These are phyloP conservation scores for Sechiopsis laciniata DNA, from an alignment of 306 rosid genomes.

Conservation along the genomic window DNA sequence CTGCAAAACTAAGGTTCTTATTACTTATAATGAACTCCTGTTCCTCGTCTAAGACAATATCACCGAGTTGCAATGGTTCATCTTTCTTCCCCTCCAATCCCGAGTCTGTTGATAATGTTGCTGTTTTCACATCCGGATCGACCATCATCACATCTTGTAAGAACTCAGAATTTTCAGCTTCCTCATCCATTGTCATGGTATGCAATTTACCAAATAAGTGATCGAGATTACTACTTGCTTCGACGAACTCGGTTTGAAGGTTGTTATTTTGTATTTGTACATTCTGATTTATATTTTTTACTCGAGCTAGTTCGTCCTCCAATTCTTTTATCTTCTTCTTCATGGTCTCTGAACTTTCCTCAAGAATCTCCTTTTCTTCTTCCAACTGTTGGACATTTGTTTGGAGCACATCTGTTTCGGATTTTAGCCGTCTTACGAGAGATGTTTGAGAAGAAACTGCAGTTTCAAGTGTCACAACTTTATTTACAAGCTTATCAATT, in stretches of 20 bases:
- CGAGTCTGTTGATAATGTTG: conserved; percentile 23
- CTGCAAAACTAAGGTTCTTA: conserved; percentile 16
- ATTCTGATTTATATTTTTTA: conserved; percentile 36
- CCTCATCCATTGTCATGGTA: conserved; percentile 42
- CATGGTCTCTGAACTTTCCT: conserved; percentile 43
- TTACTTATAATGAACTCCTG: conserved; percentile 9
- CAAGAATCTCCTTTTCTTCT: conserved; percentile 57
- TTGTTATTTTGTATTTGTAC: conserved; percentile 33
- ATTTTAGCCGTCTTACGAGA: conserved; percentile 46
- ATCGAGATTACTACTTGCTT: conserved; percentile 51
- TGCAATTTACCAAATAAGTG: conserved; percentile 49
- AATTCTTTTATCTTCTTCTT: conserved; percentile 45
- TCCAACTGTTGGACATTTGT: conserved; percentile 43
- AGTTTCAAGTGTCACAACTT: conserved; percentile 60
- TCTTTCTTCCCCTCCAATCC: conserved; percentile 35
- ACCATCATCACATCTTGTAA: conserved; percentile 23
- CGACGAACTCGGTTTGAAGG: conserved; percentile 42
- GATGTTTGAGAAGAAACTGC: conserved; percentile 53
- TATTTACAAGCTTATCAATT: conserved; percentile 68
- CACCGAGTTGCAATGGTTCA: conserved; percentile 11
- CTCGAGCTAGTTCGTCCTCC: conserved; percentile 55
- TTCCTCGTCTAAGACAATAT: conserved; percentile 25
- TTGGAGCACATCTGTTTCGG: conserved; percentile 66
- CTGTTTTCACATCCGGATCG: conserved; percentile 19
- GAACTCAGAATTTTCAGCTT: conserved; percentile 29